Evolutionary conservation across 352 stramenopile species (phyloP), one percentile per base, ranked within the genome.

Genomic region (Phytophthora meadii): DNA sequence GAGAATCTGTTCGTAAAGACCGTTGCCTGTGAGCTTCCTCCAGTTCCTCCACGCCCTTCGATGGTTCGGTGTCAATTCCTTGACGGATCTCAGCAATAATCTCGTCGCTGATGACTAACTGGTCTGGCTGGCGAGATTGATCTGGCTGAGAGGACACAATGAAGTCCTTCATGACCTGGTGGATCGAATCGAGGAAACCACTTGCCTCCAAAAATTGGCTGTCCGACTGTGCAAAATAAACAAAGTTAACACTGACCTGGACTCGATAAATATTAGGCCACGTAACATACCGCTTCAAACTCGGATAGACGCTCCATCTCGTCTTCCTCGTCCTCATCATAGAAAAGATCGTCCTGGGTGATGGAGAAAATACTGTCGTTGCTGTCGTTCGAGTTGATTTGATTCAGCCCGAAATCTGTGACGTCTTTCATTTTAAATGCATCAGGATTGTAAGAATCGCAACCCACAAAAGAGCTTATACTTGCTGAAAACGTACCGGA

Each of bases 161-260:
- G 15, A 82, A 78, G 36, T 82, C 71, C 50, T 87, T 84, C 84
- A 94, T 92, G 25, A 90, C 84, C 45, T 90, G 82, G 25, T 94
- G 86, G 39, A 92, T 92, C 8, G 86, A 93, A 56, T 92, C 86
- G 15, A 92, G 65, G n/a, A 92, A 88, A 2, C 79, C 81, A 66
- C 76, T 92, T 4, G 86, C 84, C 49, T 92, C 83, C 47, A 92
- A 65, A 48, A 94, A 92, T 15, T 84, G 79, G 40, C 75, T 81
- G 28, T 94, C 86, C 17, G 82, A 80, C 85, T 93, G 39, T 12
- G n/a, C 2, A 63, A 0, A 49, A 44, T 15, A 27, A 49, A 19
- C 15, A 44, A 45, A 34, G 46, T 41, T 41, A 48, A 22, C 17
- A n/a, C n/a, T 48, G n/a, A 48, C 39, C 15, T 25, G 22, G 28